phyloP scores from a whole-genome alignment of 495 filamentous ascomycete genomes.

The Tuber aestivum region DNA sequence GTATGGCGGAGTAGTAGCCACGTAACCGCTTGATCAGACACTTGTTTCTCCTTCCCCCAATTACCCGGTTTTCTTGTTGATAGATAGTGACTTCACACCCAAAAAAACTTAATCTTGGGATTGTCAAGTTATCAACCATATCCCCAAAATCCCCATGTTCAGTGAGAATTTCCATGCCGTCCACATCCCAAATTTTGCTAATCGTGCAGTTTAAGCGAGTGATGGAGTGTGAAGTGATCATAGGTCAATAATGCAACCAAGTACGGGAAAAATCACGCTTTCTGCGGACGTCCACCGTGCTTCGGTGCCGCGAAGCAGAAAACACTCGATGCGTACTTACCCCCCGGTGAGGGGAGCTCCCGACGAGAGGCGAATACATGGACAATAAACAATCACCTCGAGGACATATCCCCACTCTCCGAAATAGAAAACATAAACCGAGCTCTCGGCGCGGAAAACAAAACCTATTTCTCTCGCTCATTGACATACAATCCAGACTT shows the following conservation, averaged over 20 bases:
- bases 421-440: not conserved
- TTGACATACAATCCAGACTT: not conserved
- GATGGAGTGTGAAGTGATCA: not conserved
- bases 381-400: not conserved
- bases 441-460: not conserved
- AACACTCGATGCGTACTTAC: not conserved
- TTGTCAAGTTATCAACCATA: too few relatives aligned
- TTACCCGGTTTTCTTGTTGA: too few relatives aligned
- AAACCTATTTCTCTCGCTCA: not conserved
- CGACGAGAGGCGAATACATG: not conserved
- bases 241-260: not conserved
- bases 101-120: too few relatives aligned
- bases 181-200: too few relatives aligned
- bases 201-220: not conserved
- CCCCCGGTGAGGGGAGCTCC: not conserved
- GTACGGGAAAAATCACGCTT: not conserved
- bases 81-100: too few relatives aligned
- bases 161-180: too few relatives aligned
- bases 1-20: too few relatives aligned
- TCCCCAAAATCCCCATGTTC: too few relatives aligned
- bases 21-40: too few relatives aligned
- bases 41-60: too few relatives aligned
- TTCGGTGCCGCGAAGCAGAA: not conserved
- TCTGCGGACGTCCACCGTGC: not conserved
- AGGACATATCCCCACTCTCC: not conserved